Base-by-base conservation (phyloP, 371 early-diverging fungal genomes). In the Mortierella polycephala region DNA sequence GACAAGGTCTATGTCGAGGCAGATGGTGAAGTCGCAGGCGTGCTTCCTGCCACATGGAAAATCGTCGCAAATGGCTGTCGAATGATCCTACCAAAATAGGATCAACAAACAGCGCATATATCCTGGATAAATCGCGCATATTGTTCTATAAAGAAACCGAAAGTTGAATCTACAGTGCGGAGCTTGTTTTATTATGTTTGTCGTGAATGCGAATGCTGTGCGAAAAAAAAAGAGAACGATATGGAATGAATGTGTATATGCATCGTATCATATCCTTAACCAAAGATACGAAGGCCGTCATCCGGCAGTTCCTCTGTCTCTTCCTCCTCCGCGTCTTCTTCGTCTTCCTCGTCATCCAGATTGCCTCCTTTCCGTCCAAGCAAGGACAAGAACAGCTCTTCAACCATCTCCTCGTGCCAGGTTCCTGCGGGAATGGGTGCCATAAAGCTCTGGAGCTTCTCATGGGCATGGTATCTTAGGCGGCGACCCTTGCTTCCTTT, bases 381-480 rank as follows among this genome's bases (percentile, higher is more conserved):
- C 67, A 97, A 82, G 14, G 92, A 90, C 2, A 90, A 82, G 69
- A 94, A 96, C 23, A 97, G 85, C 83, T 97, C 97, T 50, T 94
- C 93, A 1, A 90, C 84, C 95, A 94, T 96, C 61, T 90, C 90
- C 51, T 95, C 96, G 75, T 95, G 96, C 98, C 98, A 97, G 7
- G 88, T 85, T 16, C 94, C 94, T 23, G 87, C 73, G 30, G 96
- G 95, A 62, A 94, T 85, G 42, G 98, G 96, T 7, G 94, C 94
- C 98, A 98, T 98, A 81, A 96, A 98, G 79, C 94, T 95, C 75
- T 92, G 93, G 20, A 98, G 81, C 72, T 97, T 98, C 70, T 96
- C 97, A 79, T 96, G 96, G 6, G 95, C 94, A 69, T 96, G 92
- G 79, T 94, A 97, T 80, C 91, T 81, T 59, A 98, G 81, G 76